Conservation (phyloP, 1,284 basidiomycete species). For the Microbotryum saponariae region DNA sequence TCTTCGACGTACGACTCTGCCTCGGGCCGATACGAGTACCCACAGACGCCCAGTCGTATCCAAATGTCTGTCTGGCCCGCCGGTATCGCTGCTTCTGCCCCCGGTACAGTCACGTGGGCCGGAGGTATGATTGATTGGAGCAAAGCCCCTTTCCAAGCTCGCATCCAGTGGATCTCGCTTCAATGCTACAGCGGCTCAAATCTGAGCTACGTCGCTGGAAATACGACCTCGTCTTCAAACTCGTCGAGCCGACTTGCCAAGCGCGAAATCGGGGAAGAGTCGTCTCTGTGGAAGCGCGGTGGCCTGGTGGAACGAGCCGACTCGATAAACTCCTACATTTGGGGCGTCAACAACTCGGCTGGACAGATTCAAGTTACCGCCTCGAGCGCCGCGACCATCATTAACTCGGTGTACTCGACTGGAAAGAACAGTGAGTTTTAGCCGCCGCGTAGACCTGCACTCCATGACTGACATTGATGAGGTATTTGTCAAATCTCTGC, state of each 20-base stretch:
- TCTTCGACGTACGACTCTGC: constrained; percentile 5
- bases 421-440: constrained; percentile 26
- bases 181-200: constrained; percentile 20
- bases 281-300: neutral
- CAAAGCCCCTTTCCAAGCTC: constrained; percentile 3
- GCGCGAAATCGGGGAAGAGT: neutral
- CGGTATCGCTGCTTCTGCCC: constrained; percentile 4
- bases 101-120: constrained; percentile 27
- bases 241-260: neutral
- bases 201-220: constrained; percentile 10
- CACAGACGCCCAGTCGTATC: constrained; percentile 26
- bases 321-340: constrained; percentile 19
- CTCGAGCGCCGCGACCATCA: constrained; percentile 21
- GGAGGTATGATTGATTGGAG: constrained; percentile 32
- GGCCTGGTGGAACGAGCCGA: constrained; percentile 15
- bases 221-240: constrained; percentile 3
- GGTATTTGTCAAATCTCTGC: neutral
- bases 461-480: no score
- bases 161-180: constrained; percentile 27
- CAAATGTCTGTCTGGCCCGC: constrained; percentile 33
- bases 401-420: constrained; percentile 27
- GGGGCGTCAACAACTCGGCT: constrained; percentile 26
- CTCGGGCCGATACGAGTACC: constrained; percentile 11
- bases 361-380: constrained; percentile 23
- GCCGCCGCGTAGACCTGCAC: neutral